Evolutionary conservation across 768 basidiomycete species (phyloP).

Genomic region (Mycena alexandri): DNA sequence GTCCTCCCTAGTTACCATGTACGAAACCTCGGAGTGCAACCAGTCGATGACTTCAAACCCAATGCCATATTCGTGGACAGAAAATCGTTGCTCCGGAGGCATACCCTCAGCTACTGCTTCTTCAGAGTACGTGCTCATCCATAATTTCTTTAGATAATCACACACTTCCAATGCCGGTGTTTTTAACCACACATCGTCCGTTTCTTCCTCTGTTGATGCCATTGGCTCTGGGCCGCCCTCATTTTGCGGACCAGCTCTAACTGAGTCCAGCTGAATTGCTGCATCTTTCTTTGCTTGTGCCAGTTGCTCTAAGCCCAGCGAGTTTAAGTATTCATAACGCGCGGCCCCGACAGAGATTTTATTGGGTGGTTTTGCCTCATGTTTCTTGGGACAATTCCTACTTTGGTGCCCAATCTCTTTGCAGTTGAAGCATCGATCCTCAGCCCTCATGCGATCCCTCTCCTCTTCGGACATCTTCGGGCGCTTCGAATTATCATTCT

Average conservation of each 20-base stretch:
- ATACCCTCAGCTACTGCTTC: conserved; percentile 14
- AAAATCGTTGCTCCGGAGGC: conserved; percentile 19
- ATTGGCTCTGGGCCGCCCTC: no score
- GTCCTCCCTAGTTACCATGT: conserved; percentile 18
- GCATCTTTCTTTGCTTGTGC: no score
- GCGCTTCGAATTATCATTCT: not conserved
- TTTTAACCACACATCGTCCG: no score
- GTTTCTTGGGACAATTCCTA: conserved; percentile 37
- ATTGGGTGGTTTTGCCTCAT: conserved; percentile 29
- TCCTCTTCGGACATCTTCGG: conserved; percentile 31
- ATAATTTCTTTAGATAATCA: conserved; percentile 13
- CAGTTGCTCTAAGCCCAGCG: no score
- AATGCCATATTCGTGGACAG: not conserved
- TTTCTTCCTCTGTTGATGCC: no score
- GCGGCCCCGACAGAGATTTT: conserved; percentile 12
- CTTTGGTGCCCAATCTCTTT: conserved; percentile 40
- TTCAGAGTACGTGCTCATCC: conserved; percentile 16
- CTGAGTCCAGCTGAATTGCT: no score
- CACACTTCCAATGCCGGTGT: no score
- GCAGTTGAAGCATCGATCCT: conserved; percentile 41
- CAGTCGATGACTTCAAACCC: conserved; percentile 27
- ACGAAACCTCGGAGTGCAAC: conserved; percentile 12
- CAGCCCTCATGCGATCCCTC: conserved; percentile 29
- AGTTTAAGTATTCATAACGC: conserved; percentile 18
- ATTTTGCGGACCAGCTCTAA: no score